Evolutionary conservation across 2,329 filamentous ascomycete genomes (phyloP).

Genomic region (Lachnellula arida): DNA sequence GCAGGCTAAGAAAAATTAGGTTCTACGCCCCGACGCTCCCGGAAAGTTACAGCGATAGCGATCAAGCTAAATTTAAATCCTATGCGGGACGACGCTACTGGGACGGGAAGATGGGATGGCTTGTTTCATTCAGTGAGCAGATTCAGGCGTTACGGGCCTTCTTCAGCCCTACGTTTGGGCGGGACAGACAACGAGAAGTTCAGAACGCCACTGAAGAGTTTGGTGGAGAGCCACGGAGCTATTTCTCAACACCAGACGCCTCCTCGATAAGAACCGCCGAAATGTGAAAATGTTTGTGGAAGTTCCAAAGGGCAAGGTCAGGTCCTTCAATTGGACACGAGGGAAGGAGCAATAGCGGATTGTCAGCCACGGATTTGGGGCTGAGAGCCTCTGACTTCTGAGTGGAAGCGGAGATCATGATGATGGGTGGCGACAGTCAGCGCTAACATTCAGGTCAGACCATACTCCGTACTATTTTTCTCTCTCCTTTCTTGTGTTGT

Average conservation of each 20-base stretch:
- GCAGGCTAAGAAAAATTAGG: too few relatives aligned
- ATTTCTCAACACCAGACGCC: not conserved
- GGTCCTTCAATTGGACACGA: not conserved
- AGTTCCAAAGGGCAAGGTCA: not conserved
- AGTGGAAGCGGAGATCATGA: too few relatives aligned
- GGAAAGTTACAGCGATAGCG: too few relatives aligned
- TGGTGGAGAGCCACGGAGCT: not conserved
- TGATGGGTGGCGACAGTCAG: too few relatives aligned
- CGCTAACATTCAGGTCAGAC: too few relatives aligned
- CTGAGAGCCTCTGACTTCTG: too few relatives aligned
- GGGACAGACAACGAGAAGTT: not conserved
- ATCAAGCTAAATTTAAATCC: not conserved
- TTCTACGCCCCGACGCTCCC: too few relatives aligned
- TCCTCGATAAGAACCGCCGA: not conserved
- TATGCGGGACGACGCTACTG: not conserved
- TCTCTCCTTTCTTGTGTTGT: too few relatives aligned
- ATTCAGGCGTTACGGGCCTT: not conserved
- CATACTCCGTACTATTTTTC: too few relatives aligned
- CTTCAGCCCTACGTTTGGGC: conserved; percentile 2
- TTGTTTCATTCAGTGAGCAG: not conserved
- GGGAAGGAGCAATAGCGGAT: not conserved
- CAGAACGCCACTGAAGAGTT: not conserved
- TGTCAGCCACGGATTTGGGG: too few relatives aligned
- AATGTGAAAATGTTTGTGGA: not conserved
- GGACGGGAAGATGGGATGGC: not conserved